Evolutionary conservation across 306 rosid species (phyloP), one percentile per base, ranked within the genome.

Genomic region (Clitoria ternatea): DNA sequence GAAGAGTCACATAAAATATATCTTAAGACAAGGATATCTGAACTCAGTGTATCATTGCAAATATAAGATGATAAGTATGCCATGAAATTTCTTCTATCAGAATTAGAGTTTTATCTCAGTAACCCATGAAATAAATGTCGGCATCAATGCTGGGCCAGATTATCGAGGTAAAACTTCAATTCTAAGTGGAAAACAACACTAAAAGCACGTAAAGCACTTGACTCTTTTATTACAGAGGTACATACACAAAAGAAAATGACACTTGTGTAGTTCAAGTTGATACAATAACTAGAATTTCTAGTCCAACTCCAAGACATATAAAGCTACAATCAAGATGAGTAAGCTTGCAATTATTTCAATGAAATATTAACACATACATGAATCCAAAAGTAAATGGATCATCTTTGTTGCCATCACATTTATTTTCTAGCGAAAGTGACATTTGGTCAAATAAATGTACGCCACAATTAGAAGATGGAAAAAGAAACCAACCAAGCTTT

Each of bases 1-100:
- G 66, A 64, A 2, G 48, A 66, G 62, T 52, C 60, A 8, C 10
- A 47, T 71, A 42, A 72, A 64, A 53, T 32, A 62, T 30, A 79
- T 26, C 15, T 77, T 40, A 59, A 24, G 32, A 49, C 61, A 24
- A 62, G 20, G 65, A 65, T 45, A 29, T 29, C 33, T 47, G 17
- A 75, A 42, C 57, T 32, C 62, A 29, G 8, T 42, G 33, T 53
- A 15, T n/a, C 32, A 0, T 24, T 17, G 15, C 42, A 35, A 44
- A 30, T 37, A 61, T 53, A 71, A 45, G 13, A 72, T 11, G 14
- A 11, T 13, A 44, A 54, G 8, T 14, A 24, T 14, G 27, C 47
- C 72, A 27, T 7, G 35, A 53, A 64, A 56, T 18, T 39, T 14
- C 6, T 18, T n/a, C n/a, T n/a, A n/a, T n/a, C n/a, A n/a, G n/a